Evolutionary conservation across 805 yeast species (phyloP).

Genomic region (Metschnikowia noctiluminum): DNA sequence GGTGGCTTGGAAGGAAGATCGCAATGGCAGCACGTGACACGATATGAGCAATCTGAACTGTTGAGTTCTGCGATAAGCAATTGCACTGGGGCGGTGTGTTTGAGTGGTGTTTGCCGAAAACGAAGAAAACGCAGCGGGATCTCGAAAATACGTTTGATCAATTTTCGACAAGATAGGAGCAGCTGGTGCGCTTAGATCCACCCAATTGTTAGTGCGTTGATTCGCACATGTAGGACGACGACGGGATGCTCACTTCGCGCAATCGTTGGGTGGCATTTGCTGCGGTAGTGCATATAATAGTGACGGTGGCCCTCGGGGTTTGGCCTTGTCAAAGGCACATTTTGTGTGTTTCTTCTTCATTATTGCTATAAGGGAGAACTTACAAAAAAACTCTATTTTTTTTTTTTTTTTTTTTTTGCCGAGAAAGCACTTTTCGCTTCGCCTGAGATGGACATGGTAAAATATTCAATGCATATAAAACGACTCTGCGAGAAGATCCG

Average conservation of each 20-base stretch:
- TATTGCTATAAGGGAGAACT: too few species aligned
- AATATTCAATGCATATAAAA: too few species aligned
- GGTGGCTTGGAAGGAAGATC: not conserved
- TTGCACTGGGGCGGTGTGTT: not conserved
- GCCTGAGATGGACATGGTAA: too few species aligned
- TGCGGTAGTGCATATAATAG: not conserved
- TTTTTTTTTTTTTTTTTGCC: too few species aligned
- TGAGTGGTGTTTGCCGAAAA: not conserved
- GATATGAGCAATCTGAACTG: not conserved
- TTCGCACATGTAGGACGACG: conserved; percentile 6
- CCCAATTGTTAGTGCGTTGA: conserved; percentile 3
- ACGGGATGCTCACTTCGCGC: not conserved
- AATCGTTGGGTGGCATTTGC: conserved; percentile 1
- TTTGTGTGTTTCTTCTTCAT: too few species aligned
- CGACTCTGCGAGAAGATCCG: not conserved
- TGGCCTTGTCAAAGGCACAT: too few species aligned
- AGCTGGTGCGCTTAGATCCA: not conserved
- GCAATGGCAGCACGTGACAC: not conserved
- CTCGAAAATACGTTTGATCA: not conserved
- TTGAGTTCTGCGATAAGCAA: not conserved
- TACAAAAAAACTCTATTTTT: too few species aligned
- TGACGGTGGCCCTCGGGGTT: not conserved
- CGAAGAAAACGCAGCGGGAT: not conserved
- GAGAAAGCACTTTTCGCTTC: too few species aligned
- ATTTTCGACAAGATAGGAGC: not conserved